phyloP scores from a whole-genome alignment of 2,329 filamentous ascomycete species.

The Colletotrichum phormii region DNA sequence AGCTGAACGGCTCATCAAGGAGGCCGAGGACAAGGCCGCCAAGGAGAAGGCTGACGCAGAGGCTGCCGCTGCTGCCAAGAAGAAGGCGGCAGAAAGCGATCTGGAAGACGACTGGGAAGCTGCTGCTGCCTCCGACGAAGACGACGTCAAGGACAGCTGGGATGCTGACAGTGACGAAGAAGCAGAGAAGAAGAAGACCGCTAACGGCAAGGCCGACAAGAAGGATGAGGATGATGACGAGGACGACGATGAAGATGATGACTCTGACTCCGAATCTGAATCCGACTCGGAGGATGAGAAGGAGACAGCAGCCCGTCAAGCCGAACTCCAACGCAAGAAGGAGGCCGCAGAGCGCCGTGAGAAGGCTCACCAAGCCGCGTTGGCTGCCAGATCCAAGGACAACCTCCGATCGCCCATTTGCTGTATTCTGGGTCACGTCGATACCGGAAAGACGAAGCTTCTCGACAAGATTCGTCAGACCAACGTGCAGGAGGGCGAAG shows the following conservation, averaged over 20 bases:
- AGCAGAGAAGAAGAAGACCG: conserved; percentile 53
- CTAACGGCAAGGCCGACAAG: conserved; percentile 42
- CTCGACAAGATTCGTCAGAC: conserved; percentile 98
- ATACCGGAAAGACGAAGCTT: conserved; percentile 99
- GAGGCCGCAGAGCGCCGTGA: conserved; percentile 90
- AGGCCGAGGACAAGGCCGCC: conserved; percentile 70
- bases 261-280: conserved; percentile 68
- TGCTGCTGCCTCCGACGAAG: conserved; percentile 79
- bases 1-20: conserved; percentile 74
- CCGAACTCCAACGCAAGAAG: conserved; percentile 82
- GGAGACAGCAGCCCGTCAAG: conserved; percentile 76
- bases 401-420: conserved; percentile 97
- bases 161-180: conserved; percentile 87
- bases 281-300: conserved; percentile 72
- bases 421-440: conserved; percentile 99
- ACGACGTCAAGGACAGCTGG: conserved; percentile 93
- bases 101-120: conserved; percentile 90
- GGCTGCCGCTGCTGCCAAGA: conserved; percentile 61
- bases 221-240: conserved; percentile 41
- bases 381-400: conserved; percentile 92
- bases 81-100: conserved; percentile 68
- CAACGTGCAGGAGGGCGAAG: conserved; percentile 98
- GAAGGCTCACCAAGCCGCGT: conserved; percentile 89
- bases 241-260: conserved; percentile 63
- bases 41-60: conserved; percentile 68